Evolutionary conservation across 352 stramenopile genomes (phyloP).

Genomic region (Phytophthora foliorum): DNA sequence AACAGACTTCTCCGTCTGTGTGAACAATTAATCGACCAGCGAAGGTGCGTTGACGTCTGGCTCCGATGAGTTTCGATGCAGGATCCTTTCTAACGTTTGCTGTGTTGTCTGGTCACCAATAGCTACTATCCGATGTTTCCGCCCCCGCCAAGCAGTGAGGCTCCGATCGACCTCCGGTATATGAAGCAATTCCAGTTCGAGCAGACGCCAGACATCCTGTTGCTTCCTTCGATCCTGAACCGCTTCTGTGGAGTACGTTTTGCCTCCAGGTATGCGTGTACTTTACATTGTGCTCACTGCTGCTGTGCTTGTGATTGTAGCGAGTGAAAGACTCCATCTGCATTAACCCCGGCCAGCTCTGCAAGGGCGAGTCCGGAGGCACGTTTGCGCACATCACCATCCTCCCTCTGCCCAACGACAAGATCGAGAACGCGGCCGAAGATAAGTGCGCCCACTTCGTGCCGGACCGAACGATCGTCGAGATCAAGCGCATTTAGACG

Average conservation of each 20-base stretch:
- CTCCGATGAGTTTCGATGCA: not conserved
- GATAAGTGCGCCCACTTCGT: conserved; percentile 78
- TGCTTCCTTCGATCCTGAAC: conserved; percentile 96
- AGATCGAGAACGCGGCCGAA: conserved; percentile 52
- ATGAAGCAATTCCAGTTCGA: conserved; percentile 93
- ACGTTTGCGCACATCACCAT: conserved; percentile 95
- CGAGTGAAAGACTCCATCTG: conserved; percentile 93
- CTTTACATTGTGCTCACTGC: conserved; percentile 13
- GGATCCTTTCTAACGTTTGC: not conserved
- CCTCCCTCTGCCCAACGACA: conserved; percentile 90
- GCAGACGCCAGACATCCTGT: conserved; percentile 94
- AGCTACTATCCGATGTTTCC: conserved; percentile 89
- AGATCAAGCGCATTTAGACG: conserved; percentile 92
- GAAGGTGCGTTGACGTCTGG: conserved; percentile 51
- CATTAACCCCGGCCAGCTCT: conserved; percentile 96
- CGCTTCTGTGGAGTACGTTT: conserved; percentile 86
- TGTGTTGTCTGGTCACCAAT: not conserved
- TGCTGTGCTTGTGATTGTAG: conserved; percentile 45
- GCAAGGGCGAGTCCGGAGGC: conserved; percentile 94
- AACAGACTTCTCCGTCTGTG: conserved; percentile 81
- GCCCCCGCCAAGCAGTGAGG: conserved; percentile 65
- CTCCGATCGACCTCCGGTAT: conserved; percentile 93
- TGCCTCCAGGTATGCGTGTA: not conserved
- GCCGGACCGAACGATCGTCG: conserved; percentile 89
- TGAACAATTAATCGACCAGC: conserved; percentile 85